phyloP scores from a whole-genome alignment of 208 protist genomes.

The Trypanosoma theileri region DNA sequence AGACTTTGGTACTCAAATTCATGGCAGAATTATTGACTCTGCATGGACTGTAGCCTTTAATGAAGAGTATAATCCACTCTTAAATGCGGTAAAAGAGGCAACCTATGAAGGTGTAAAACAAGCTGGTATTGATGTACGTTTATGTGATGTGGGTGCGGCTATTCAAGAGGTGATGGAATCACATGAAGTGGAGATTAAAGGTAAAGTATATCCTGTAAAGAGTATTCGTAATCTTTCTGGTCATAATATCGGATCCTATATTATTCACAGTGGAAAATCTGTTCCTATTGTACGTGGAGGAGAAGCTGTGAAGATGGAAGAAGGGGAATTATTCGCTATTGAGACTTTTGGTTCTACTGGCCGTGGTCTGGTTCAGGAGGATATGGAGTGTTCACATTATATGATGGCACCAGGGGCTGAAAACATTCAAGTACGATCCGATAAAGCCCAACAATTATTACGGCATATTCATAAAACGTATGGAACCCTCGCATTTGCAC shows the following conservation, averaged over 20 bases:
- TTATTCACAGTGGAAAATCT: conserved; percentile 99
- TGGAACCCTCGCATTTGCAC: conserved; percentile 97
- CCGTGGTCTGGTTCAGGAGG: conserved; percentile 93
- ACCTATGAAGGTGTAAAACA: conserved; percentile 97
- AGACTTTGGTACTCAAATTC: conserved; percentile 98
- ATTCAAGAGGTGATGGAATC: conserved; percentile 99
- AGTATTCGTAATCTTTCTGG: conserved; percentile 98
- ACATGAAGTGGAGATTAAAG: conserved; percentile 95
- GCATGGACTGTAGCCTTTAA: conserved; percentile 98
- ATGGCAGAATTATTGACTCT: conserved; percentile 97
- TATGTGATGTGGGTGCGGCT: conserved; percentile 94
- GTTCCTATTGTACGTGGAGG: conserved; percentile 98
- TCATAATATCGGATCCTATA: conserved; percentile 97
- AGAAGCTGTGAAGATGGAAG: conserved; percentile 94
- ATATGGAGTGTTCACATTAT: conserved; percentile 98
- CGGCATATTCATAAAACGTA: conserved; percentile 92
- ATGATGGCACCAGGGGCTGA: conserved; percentile 93
- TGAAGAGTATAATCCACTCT: conserved; percentile 94
- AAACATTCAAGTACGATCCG: conserved; percentile 61
- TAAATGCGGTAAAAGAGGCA: conserved; percentile 95
- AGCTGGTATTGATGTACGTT: conserved; percentile 95
- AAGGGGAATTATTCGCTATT: conserved; percentile 99
- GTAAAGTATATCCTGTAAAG: conserved; percentile 94
- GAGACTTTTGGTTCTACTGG: conserved; percentile 99
- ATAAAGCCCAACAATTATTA: conserved; percentile 92